A percentile compares a stretch with the other conserved stretches of the same genome.
phyloP scores from a whole-genome alignment of 1,139 yeast species.

The Taiozyma onychis region DNA sequence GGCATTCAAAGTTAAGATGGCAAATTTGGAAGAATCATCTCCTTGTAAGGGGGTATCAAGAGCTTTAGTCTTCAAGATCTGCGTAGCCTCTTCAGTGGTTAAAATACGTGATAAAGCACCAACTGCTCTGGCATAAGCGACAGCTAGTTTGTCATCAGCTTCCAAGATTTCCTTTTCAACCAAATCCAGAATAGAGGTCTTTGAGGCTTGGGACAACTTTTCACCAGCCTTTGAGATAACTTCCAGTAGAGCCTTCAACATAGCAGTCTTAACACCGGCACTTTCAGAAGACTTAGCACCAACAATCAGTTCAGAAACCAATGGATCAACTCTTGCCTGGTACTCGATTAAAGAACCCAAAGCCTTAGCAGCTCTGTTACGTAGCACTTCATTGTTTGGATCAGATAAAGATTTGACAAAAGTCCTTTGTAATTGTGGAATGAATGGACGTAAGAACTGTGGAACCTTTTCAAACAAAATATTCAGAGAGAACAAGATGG shows the following conservation, averaged over 20 bases:
- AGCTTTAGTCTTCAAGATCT: slow-evolving; percentile 57
- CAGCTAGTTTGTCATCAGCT: slow-evolving; percentile 53
- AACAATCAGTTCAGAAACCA: slow-evolving; percentile 74
- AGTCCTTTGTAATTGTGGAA: slow-evolving; percentile 96
- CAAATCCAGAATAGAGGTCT: slow-evolving; percentile 61
- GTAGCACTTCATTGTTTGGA: slow-evolving; percentile 60
- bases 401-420: slow-evolving; percentile 90
- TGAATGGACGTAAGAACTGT: slow-evolving; percentile 86
- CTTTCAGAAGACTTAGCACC: slow-evolving; percentile 61
- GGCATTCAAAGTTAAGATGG: slow-evolving; percentile 70
- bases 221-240: slow-evolving; percentile 78
- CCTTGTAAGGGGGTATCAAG: slow-evolving; percentile 35
- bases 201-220: slow-evolving; percentile 70
- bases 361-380: slow-evolving; percentile 87
- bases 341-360: slow-evolving; percentile 80
- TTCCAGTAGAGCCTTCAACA: slow-evolving; percentile 80
- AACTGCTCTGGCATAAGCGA: slow-evolving; percentile 71
- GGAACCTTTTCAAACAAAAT: slow-evolving; percentile 79
- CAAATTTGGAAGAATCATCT: slow-evolving; percentile 48
- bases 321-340: slow-evolving; percentile 93
- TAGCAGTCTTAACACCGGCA: slow-evolving; percentile 73
- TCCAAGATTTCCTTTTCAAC: slow-evolving; percentile 67
- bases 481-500: slow-evolving; percentile 80
- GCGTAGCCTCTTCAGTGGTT: slow-evolving; percentile 57
- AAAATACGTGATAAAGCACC: slow-evolving; percentile 73